A percentile compares a stretch with the other conserved stretches of the same genome.
These are phyloP conservation scores for Prunella vulgaris DNA, from an alignment of 257 asterid species.

Conservation along the genomic window DNA sequence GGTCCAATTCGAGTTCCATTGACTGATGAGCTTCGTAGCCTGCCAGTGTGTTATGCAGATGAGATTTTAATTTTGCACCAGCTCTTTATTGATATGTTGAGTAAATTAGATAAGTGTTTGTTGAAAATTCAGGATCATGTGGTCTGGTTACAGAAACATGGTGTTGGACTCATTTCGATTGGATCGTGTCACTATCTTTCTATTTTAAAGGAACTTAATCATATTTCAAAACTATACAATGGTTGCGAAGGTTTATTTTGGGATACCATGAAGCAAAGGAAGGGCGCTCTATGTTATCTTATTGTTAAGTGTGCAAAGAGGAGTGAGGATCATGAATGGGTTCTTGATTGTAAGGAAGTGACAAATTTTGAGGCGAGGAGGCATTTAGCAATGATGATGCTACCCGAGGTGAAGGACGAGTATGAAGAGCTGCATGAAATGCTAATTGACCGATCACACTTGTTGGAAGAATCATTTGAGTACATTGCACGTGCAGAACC, in stretches of 20 bases:
- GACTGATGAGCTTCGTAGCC: constrained; percentile 24
- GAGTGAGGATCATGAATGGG: constrained; percentile 72
- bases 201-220: constrained; percentile 61
- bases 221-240: constrained; percentile 48
- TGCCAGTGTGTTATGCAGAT: constrained; percentile 30
- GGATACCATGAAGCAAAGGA: constrained; percentile 53
- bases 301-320: constrained; percentile 63
- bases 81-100: constrained; percentile 44
- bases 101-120: constrained; percentile 49
- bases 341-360: constrained; percentile 66
- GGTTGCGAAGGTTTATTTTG: constrained; percentile 63
- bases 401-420: constrained; percentile 86
- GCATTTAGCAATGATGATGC: constrained; percentile 71
- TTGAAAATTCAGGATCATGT: constrained; percentile 46
- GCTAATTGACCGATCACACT: constrained; percentile 86
- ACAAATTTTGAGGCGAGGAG: constrained; percentile 80
- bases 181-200: constrained; percentile 63
- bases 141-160: constrained; percentile 31
- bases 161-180: constrained; percentile 25
- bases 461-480: constrained; percentile 79
- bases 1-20: constrained; percentile 35
- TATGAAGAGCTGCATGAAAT: constrained; percentile 85
- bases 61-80: constrained; percentile 39
- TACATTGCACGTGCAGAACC: constrained; percentile 62
- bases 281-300: constrained; percentile 53